Evolutionary conservation across 306 rosid species (phyloP).

Genomic region (Lathyrus tuberosus): DNA sequence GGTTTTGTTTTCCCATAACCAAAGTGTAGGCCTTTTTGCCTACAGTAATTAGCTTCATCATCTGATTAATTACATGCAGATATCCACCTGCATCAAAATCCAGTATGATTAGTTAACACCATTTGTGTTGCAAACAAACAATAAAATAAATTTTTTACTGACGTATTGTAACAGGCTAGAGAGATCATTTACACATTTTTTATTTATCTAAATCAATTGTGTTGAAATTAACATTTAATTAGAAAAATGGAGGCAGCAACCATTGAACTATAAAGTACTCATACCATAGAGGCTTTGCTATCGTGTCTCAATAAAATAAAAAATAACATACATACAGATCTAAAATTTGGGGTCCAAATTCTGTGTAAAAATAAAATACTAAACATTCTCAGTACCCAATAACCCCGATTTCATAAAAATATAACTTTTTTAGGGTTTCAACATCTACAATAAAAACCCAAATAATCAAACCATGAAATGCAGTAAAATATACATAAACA

Average conservation of each 20-base stretch:
- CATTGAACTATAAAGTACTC: not conserved
- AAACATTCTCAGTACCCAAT: too few species aligned
- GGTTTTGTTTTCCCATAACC: constrained; percentile 93
- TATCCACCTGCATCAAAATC: constrained; percentile 77
- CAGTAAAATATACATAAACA: too few species aligned
- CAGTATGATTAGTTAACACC: constrained; percentile 19
- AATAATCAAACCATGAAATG: too few species aligned
- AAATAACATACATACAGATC: too few species aligned
- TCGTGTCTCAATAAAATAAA: too few species aligned
- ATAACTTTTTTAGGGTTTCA: too few species aligned
- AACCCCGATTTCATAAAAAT: too few species aligned
- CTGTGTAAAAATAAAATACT: too few species aligned
- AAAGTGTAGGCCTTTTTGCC: constrained; percentile 86
- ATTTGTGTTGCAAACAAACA: constrained; percentile 8
- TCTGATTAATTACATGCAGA: constrained; percentile 74
- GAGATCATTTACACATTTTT: constrained; percentile 26
- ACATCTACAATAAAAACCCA: too few species aligned
- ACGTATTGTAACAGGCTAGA: not conserved
- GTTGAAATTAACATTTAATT: not conserved
- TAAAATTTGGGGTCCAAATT: too few species aligned
- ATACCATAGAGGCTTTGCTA: not conserved
- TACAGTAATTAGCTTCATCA: constrained; percentile 71
- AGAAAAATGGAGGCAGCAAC: not conserved
- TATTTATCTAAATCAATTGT: not conserved
- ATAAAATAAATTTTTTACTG: constrained; percentile 6